A percentile compares a stretch with the other conserved stretches of the same genome.
Conservation (phyloP, 805 yeast species). For the Candida oleophila region DNA sequence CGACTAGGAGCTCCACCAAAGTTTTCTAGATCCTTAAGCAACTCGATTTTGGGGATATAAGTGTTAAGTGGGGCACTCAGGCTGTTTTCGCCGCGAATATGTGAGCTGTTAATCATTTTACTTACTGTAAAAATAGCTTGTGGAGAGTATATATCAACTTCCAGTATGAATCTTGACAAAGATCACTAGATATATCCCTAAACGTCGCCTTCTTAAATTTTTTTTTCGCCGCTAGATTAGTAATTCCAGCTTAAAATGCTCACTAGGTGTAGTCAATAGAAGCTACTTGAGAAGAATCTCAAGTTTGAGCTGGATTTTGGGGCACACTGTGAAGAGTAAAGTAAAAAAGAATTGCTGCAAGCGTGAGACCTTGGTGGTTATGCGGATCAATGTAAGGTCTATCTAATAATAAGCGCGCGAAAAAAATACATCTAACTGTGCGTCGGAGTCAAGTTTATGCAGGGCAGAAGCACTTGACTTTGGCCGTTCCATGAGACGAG, state of each 20-base stretch:
- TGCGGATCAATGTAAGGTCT: background rate
- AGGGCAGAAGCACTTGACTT: too few species aligned
- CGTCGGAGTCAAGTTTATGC: background rate
- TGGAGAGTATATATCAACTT: too few species aligned
- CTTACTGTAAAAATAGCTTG: too few species aligned
- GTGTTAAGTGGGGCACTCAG: slow-evolving; percentile 4
- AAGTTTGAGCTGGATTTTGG: too few species aligned
- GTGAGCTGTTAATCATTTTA: background rate
- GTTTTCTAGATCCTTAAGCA: background rate
- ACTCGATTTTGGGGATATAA: background rate
- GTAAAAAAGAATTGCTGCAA: background rate
- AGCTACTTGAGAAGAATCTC: too few species aligned
- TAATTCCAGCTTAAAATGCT: too few species aligned
- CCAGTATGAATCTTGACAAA: too few species aligned
- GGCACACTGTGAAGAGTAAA: background rate
- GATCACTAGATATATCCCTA: too few species aligned
- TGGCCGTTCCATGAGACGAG: too few species aligned
- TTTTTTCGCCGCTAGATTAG: too few species aligned
- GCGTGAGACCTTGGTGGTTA: background rate
- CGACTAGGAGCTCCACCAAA: background rate
- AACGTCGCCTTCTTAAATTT: too few species aligned
- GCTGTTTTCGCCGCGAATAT: slow-evolving; percentile 1
- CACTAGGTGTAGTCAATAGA: too few species aligned
- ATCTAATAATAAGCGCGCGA: background rate
- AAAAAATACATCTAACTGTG: background rate